Evolutionary conservation across 2,329 filamentous ascomycete species (phyloP).

Genomic region (Sclerotinia sclerotiorum): DNA sequence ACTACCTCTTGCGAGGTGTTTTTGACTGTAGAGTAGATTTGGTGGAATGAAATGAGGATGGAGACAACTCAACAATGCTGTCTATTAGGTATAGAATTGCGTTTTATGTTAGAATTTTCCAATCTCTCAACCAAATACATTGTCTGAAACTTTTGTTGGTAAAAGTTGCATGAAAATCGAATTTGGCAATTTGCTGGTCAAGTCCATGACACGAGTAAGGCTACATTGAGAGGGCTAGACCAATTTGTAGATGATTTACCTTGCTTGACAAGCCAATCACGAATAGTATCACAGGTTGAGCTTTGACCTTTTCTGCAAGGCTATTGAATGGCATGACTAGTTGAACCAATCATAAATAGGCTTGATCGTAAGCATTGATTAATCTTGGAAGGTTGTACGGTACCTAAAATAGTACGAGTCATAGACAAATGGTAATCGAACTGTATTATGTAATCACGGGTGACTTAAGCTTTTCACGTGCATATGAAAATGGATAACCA

Average conservation of each 20-base stretch:
- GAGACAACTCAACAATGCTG: no score
- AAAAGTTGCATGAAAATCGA: not conserved
- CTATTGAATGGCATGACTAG: not conserved
- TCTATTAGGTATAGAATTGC: not conserved
- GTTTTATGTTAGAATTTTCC: not conserved
- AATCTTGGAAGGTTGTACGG: not conserved
- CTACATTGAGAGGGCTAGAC: not conserved
- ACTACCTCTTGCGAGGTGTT: not conserved
- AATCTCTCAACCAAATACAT: not conserved
- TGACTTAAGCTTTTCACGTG: no score
- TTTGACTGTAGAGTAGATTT: no score
- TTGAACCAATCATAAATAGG: not conserved
- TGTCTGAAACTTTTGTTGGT: not conserved
- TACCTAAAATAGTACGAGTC: no score
- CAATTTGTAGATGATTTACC: not conserved
- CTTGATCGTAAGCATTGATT: not conserved
- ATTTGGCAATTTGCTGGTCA: not conserved
- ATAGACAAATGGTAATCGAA: not conserved
- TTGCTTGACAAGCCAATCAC: not conserved
- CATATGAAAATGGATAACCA: not conserved
- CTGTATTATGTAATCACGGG: no score
- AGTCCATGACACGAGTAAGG: conserved; percentile 2
- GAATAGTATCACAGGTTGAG: not conserved
- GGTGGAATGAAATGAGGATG: no score
- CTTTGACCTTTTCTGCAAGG: not conserved